Conservation (phyloP, 495 filamentous ascomycete genomes). For the Lasiosphaeris hirsuta region DNA sequence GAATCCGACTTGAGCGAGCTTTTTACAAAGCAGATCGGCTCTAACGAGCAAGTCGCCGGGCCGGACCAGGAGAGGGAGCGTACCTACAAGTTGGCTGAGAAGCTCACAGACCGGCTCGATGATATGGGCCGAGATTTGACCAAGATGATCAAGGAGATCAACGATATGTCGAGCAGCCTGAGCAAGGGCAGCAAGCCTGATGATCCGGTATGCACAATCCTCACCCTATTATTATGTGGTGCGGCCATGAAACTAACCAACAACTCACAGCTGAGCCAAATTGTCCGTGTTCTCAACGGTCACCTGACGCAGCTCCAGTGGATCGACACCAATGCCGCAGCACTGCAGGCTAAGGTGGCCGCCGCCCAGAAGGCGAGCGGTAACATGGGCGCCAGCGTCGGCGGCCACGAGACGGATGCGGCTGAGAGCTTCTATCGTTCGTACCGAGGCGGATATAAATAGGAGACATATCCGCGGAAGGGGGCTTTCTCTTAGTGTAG, state of each 20-base stretch:
- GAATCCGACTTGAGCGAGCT: conserved; percentile 85
- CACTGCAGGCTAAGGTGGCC: conserved; percentile 71
- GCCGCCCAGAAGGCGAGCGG: conserved; percentile 73
- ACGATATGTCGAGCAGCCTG: conserved; percentile 74
- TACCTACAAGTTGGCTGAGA: conserved; percentile 91
- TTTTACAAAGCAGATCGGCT: conserved; percentile 59
- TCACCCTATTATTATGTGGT: conserved; percentile 5
- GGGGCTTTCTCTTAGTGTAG: not conserved
- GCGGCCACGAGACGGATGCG: conserved; percentile 57
- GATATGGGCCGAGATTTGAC: conserved; percentile 87
- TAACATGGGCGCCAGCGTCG: conserved; percentile 59
- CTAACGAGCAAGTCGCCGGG: conserved; percentile 66
- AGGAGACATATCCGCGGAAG: not conserved
- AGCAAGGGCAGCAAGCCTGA: conserved; percentile 85
- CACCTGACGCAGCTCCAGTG: conserved; percentile 85
- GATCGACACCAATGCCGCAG: conserved; percentile 81
- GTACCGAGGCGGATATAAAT: conserved; percentile 55
- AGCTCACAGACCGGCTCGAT: conserved; percentile 77
- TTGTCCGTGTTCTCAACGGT: conserved; percentile 88
- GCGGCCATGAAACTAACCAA: conserved; percentile 14
- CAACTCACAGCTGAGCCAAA: conserved; percentile 71
- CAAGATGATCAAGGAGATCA: conserved; percentile 98
- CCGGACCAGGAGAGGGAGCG: conserved; percentile 92
- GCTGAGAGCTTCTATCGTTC: conserved; percentile 81
- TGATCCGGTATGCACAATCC: conserved; percentile 73